A percentile compares a stretch with the other conserved stretches of the same genome.
phyloP scores from a whole-genome alignment of 129 eudicot species.

The Calendula officinalis region DNA sequence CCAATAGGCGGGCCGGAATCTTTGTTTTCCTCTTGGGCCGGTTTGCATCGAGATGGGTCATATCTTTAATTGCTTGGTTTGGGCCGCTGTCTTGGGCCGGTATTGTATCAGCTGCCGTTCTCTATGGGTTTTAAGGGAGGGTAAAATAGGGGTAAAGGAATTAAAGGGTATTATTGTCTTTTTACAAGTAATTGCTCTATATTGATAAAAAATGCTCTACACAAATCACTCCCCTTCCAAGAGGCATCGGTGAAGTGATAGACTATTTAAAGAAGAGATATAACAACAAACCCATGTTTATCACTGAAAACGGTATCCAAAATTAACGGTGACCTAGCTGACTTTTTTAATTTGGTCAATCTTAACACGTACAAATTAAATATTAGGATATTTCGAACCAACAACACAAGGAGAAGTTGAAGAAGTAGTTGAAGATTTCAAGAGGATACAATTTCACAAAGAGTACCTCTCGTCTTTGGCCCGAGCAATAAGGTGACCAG shows the following conservation, averaged over 20 bases:
- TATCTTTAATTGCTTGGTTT: too few relatives aligned
- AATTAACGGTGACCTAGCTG: neutral
- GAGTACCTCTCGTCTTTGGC: conserved; percentile 50
- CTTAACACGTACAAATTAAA: neutral
- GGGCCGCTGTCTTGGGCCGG: too few relatives aligned
- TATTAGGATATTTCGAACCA: conserved; percentile 53
- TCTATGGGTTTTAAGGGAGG: too few relatives aligned
- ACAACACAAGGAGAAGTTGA: conserved; percentile 13
- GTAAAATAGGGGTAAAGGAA: too few relatives aligned
- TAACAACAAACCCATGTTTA: conserved; percentile 63
- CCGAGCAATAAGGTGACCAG: conserved; percentile 67
- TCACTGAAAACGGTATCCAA: conserved; percentile 77
- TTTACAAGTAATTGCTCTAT: too few relatives aligned
- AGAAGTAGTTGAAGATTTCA: conserved; percentile 38
- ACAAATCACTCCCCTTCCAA: neutral
- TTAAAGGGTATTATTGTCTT: too few relatives aligned
- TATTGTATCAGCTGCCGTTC: too few relatives aligned
- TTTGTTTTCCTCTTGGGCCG: too few relatives aligned
- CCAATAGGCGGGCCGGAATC: too few relatives aligned
- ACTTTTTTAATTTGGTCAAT: conserved; percentile 14
- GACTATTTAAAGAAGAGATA: conserved; percentile 57
- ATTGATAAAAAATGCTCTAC: too few relatives aligned
- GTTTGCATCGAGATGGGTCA: too few relatives aligned
- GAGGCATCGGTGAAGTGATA: conserved; percentile 59
- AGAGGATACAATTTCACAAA: conserved; percentile 56